Percentiles rank a stretch among this genome's conserved stretches.
Conservation (phyloP, 169 alveolate species). For the Plasmodium coatneyi region DNA sequence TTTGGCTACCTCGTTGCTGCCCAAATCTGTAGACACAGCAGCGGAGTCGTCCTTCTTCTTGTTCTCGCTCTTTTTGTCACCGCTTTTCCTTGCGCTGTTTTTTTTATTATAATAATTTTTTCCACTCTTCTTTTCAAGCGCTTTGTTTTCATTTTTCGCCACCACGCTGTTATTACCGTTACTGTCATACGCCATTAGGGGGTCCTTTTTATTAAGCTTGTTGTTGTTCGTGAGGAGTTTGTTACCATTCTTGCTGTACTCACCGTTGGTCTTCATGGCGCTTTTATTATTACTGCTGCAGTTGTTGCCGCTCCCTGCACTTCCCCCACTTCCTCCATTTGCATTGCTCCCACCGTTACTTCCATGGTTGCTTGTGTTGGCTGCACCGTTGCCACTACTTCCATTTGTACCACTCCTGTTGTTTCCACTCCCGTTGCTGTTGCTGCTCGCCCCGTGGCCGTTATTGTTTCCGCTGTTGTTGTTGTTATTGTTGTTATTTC, state of each 20-base stretch:
- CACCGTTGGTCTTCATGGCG: not conserved
- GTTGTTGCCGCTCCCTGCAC: not conserved
- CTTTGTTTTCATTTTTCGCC: conserved; percentile 1
- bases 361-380: not conserved
- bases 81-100: conserved; percentile 8
- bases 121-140: conserved; percentile 16
- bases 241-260: conserved; percentile 5
- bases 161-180: not conserved
- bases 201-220: conserved; percentile 8
- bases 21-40: not conserved
- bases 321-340: not conserved
- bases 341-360: not conserved
- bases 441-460: not conserved
- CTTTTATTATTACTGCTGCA: conserved; percentile 10
- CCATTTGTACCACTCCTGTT: not conserved
- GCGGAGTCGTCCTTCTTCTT: not conserved
- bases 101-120: conserved; percentile 17
- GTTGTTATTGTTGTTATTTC: not conserved
- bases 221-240: not conserved
- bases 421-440: not conserved
- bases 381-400: not conserved
- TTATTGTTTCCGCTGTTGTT: not conserved
- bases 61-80: conserved; percentile 9
- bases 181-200: not conserved
- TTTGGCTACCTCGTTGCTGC: not conserved